Evolutionary conservation across 2,329 filamentous ascomycete genomes (phyloP), one percentile per base, ranked within the genome.

Genomic region (Chalara sp.): DNA sequence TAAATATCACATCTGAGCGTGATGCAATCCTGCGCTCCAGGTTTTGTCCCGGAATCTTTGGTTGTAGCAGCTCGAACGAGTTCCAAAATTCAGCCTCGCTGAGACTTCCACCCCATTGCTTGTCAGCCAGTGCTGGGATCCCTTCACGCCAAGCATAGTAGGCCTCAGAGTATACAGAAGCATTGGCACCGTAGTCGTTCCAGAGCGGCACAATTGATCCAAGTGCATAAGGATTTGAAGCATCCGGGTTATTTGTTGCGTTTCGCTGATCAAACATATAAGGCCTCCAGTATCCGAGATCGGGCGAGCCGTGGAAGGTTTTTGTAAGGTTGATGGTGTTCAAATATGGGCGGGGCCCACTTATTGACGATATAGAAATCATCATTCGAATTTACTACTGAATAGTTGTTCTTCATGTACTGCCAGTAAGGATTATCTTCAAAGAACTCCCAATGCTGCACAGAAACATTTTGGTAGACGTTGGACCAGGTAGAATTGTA

Each of bases 391-490:
- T 80, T 80, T 37, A 80, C 67, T 5, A 78, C 68, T 0, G 65
- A 65, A 61, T 78, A 78, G 39, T 71, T 71, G 41, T 74, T 71
- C 7, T 66, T 48, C 35, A 63, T 61, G 52, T 49, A 62, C 8
- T 61, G 56, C 6, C 39, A 51, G 30, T 56, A 58, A 1, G 76
- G 75, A 48, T 79, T 72, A 3, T 75, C 77, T 53, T 78, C 75
- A 39, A 72, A 76, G 56, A 69, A 76, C 43, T 74, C 73, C 77
- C 76, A 80, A 57, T 81, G 79, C 60, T 80, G 76, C 28, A 79
- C 68, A 2, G 72, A 73, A 32, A 79, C 70, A 35, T 73, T 67
- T 4, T 59, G 68, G 40, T 68, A 60, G 39, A 79, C 68, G 33
- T 72, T 72, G 5, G 59, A 59, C 6, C 51, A 51, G 7, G 61